Evolutionary conservation across 352 stramenopile species (phyloP), one percentile per base, ranked within the genome.

Genomic region (Phytophthora idaei): DNA sequence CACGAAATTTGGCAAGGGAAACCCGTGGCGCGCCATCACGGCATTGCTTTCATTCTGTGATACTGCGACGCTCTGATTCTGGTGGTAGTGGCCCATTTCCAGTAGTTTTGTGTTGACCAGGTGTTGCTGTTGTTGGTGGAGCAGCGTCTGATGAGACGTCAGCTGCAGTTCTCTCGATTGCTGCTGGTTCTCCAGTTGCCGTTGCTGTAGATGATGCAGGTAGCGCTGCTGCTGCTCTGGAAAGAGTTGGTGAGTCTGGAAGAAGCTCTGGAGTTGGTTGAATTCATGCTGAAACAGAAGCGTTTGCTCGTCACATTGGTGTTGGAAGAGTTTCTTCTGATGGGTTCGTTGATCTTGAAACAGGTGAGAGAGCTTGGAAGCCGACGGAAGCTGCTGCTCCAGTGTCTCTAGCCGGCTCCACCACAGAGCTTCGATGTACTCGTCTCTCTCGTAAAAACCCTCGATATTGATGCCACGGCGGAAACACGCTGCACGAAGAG

Each of bases 401-500:
- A 51, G 25, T 31, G 6, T 12, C 17, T n/a, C 21, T 21, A 49
- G 4, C 5, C 39, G 39, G 21, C 15, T 46, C 39, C 42, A 48
- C 17, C n/a, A 7, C 12, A 46, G 4, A 21, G 15, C 39, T 4
- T n/a, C 44, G 17, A 50, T 50, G 21, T 32, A 32, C 9, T 50
- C 21, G 15, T 28, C 21, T 11, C 10, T 36, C 9, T 8, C 15
- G 6, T 29, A 14, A 5, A 48, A 29, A 4, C 4, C 6, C n/a
- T 36, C 45, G 25, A 36, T 9, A 21, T 36, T 52, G 27, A 52
- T 52, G 4, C 14, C 11, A 21, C 46, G 46, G 9, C 25, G 46
- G 46, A 21, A 36, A 21, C 46, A 52, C 27, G 44, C 44, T 50
- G 44, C 44, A 50, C 14, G 39, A 46, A 46, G n/a, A 29, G 17